Conservation (phyloP, 2,329 filamentous ascomycete genomes). For the Erysiphe neolycopersici region DNA sequence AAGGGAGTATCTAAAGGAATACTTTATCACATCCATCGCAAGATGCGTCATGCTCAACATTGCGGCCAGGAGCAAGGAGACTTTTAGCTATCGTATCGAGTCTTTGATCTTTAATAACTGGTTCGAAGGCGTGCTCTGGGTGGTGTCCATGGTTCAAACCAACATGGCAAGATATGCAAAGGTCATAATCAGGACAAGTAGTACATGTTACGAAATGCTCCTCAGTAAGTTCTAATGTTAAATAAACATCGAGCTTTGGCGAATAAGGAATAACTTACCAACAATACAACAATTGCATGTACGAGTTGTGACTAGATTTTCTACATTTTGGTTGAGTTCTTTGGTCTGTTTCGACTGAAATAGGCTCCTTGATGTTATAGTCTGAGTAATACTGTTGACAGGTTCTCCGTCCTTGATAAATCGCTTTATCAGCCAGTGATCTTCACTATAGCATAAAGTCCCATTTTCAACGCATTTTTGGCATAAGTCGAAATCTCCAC, state of each 20-base stretch:
- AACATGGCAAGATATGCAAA: slow-evolving; percentile 62
- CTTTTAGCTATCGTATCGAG: slow-evolving; percentile 34
- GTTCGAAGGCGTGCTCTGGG: slow-evolving; percentile 55
- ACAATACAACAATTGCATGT: slow-evolving; percentile 39
- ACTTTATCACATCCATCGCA: slow-evolving; percentile 80
- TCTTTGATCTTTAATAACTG: slow-evolving; percentile 34
- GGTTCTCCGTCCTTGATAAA: slow-evolving; percentile 53
- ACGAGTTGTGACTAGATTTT: slow-evolving; percentile 13
- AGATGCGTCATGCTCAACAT: slow-evolving; percentile 59
- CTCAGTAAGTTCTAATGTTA: slow-evolving; percentile 28
- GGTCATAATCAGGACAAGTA: slow-evolving; percentile 68
- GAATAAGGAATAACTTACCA: slow-evolving; percentile 17
- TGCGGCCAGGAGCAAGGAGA: slow-evolving; percentile 55
- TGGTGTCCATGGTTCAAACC: slow-evolving; percentile 67
- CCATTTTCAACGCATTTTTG: slow-evolving; percentile 49
- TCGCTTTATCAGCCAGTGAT: slow-evolving; percentile 90
- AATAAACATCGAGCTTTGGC: slow-evolving; percentile 7
- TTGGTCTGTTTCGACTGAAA: slow-evolving; percentile 2
- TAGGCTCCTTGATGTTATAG: slow-evolving; percentile 29
- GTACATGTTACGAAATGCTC: slow-evolving; percentile 63
- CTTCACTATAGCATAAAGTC: slow-evolving; percentile 46
- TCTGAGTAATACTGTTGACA: slow-evolving; percentile 66
- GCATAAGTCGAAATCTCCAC: slow-evolving; percentile 88
- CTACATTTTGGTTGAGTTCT: slow-evolving; percentile 7
- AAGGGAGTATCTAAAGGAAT: slow-evolving; percentile 1